Evolutionary conservation across 176 grass and related monocot species (phyloP).

Genomic region (Cenchrus americanus): DNA sequence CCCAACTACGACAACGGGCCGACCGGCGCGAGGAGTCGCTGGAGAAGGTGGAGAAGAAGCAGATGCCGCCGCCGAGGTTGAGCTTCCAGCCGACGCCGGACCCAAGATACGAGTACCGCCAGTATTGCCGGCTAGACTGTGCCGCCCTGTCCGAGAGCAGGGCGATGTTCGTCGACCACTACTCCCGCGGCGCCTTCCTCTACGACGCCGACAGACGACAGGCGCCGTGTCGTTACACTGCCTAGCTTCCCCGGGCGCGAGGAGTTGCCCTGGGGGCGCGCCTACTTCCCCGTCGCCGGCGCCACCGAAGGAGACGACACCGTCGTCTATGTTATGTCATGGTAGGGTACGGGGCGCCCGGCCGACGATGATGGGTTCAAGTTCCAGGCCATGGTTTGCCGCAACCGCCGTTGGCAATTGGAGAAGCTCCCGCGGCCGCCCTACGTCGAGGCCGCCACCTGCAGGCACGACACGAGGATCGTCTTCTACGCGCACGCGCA

Average conservation of each 20-base stretch:
- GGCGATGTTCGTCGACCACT: neutral
- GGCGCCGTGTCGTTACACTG: neutral
- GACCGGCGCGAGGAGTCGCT: too few species aligned
- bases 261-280: too few species aligned
- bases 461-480: neutral
- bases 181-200: neutral
- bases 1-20: too few species aligned
- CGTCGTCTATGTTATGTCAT: neutral
- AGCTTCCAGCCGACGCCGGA: neutral
- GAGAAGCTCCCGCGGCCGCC: neutral
- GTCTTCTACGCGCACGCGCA: neutral
- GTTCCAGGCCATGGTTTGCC: neutral
- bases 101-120: too few species aligned
- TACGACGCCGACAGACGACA: neutral
- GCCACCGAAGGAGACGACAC: neutral
- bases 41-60: too few species aligned
- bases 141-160: neutral
- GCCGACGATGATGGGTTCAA: neutral
- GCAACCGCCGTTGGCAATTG: neutral
- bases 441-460: neutral
- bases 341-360: neutral
- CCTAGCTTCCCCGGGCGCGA: neutral
- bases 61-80: neutral
- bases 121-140: neutral
- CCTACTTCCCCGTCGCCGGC: neutral